phyloP scores from a whole-genome alignment of 768 basidiomycete species.

The Clitopilus hobsonii region DNA sequence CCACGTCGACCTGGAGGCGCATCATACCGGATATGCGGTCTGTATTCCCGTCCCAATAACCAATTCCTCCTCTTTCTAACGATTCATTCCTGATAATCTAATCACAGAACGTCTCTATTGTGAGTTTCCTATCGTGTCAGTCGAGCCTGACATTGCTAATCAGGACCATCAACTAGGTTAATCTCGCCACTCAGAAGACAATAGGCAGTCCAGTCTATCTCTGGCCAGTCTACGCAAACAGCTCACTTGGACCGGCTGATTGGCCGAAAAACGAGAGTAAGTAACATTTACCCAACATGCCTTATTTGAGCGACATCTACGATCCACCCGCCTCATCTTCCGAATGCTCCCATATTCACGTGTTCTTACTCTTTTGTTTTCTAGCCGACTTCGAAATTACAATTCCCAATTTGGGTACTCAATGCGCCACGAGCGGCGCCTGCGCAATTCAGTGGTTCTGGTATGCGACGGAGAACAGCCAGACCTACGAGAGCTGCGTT shows the following conservation, averaged over 20 bases:
- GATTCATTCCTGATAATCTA: neutral
- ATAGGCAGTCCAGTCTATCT: slow-evolving; percentile 24
- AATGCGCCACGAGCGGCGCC: slow-evolving; percentile 21
- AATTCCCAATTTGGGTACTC: slow-evolving; percentile 24
- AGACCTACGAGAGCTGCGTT: slow-evolving; percentile 32
- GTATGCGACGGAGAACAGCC: slow-evolving; percentile 20
- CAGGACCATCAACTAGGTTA: slow-evolving; percentile 13
- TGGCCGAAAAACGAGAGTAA: slow-evolving; percentile 31
- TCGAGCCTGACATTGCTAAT: neutral
- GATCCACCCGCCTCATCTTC: neutral
- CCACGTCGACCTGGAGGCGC: slow-evolving; percentile 26
- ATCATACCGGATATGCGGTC: slow-evolving; percentile 30
- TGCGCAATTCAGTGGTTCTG: slow-evolving; percentile 37
- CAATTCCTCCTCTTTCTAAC: neutral
- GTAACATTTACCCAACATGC: slow-evolving; percentile 13
- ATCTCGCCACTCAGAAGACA: slow-evolving; percentile 21
- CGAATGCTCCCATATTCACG: neutral
- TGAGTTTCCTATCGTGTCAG: slow-evolving; percentile 7
- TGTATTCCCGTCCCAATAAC: neutral
- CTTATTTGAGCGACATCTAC: neutral
- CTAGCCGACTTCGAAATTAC: slow-evolving; percentile 26
- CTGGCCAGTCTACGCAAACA: slow-evolving; percentile 29
- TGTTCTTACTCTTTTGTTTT: neutral
- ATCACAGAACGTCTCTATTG: slow-evolving; percentile 27
- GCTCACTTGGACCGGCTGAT: slow-evolving; percentile 21